Evolutionary conservation across 306 rosid species (phyloP), one percentile per base, ranked within the genome.

Genomic region (Ceratonia siliqua): DNA sequence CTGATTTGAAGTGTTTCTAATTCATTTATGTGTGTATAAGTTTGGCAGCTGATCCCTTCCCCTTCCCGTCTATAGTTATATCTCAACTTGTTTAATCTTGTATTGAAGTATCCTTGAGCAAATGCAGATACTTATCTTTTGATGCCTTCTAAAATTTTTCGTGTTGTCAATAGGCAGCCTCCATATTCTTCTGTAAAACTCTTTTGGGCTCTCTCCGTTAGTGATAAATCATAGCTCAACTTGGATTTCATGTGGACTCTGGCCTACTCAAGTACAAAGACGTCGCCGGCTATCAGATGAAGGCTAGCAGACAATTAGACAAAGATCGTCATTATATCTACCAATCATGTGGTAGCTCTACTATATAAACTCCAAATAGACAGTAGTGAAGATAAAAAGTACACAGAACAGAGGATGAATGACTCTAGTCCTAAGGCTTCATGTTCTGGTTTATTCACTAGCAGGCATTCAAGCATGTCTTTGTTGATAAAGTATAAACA

Each of bases 231-330:
- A 18, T 56, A 73, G 68, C 80, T 53, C 79, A 62, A 24, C 21
- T 21, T 74, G 11, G 62, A 18, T 57, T 72, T 56, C 65, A 77
- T 28, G 68, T 77, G 45, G 42, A 25, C 57, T 24, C 22, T 56
- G 68, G 52, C 76, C 81, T 21, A 65, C 43, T 38, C 22, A 49
- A 69, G 62, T 24, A n/a, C 70, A 50, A 30, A 77, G 73, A 48
- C 67, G 79, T 59, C 62, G 33, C 82, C 82, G 77, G 77, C 72
- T 72, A 67, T 30, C 12, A 7, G 30, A 80, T 0, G 28, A 42
- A 68, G n/a, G n/a, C n/a, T n/a, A n/a, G n/a, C n/a, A 68, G 67
- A 36, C 2, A 12, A 56, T 73, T 27, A 28, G 57, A 66, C 58
- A 25, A 73, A 17, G 63, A 27, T 22, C 35, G 75, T 57, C 17